Percentiles rank a stretch among this genome's conserved stretches.
Evolutionary conservation across 2,329 filamentous ascomycete genomes (phyloP).

Genomic region (Aspergillus pseudoterreus): DNA sequence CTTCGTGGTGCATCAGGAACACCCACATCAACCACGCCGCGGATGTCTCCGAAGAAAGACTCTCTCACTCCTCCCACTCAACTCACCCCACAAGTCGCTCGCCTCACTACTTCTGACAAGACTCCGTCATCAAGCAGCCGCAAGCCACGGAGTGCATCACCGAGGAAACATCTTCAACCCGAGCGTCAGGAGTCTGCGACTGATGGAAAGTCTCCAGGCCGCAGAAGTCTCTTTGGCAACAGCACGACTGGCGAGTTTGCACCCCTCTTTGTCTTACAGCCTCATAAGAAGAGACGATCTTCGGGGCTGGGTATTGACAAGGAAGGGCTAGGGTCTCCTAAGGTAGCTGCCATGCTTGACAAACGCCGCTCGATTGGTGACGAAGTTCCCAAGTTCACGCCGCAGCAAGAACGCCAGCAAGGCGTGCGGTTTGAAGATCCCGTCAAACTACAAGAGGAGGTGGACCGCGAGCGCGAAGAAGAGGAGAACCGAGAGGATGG

Average conservation of each 20-base stretch:
- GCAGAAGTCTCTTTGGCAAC: constrained; percentile 52
- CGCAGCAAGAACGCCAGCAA: constrained; percentile 41
- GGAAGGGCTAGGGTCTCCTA: constrained; percentile 70
- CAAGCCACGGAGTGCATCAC: constrained; percentile 46
- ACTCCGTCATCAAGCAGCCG: constrained; percentile 49
- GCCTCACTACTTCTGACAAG: constrained; percentile 48
- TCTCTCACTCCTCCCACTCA: constrained; percentile 37
- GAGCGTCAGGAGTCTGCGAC: constrained; percentile 38
- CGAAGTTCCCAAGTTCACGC: constrained; percentile 59
- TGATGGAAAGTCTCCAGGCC: constrained; percentile 33
- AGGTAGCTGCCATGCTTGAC: constrained; percentile 67
- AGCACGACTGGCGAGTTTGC: constrained; percentile 56
- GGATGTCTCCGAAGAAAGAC: constrained; percentile 40
- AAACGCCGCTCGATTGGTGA: constrained; percentile 69
- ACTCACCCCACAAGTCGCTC: constrained; percentile 43
- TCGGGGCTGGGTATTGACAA: constrained; percentile 69
- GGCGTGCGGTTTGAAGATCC: constrained; percentile 65
- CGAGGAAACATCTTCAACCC: constrained; percentile 45
- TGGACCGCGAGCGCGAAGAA: constrained; percentile 59
- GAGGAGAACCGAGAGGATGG: constrained; percentile 61
- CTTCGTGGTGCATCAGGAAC: constrained; percentile 42
- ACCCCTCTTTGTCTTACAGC: constrained; percentile 62
- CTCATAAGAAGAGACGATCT: constrained; percentile 53
- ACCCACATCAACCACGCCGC: constrained; percentile 36
- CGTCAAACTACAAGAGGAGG: constrained; percentile 57